phyloP scores from a whole-genome alignment of 106 monocot species.

The Platanthera zijinensis region DNA sequence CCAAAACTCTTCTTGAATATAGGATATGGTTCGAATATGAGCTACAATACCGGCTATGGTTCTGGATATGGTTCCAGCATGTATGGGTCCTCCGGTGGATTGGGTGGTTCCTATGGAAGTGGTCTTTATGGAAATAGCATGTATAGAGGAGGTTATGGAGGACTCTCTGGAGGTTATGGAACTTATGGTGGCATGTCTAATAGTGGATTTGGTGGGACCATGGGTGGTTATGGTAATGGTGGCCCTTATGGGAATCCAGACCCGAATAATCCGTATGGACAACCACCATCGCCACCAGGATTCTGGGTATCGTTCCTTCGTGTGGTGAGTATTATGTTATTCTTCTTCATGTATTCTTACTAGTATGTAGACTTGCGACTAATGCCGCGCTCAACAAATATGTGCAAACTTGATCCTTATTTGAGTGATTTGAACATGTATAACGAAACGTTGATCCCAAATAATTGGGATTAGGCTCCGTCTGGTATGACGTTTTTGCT shows the following conservation, averaged over 20 bases:
- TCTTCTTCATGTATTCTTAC: not conserved
- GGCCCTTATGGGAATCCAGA: conserved; percentile 77
- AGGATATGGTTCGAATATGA: conserved; percentile 57
- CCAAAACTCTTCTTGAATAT: not conserved
- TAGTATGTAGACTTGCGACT: no score
- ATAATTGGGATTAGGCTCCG: no score
- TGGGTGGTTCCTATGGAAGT: conserved; percentile 47
- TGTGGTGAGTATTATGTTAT: conserved; percentile 48
- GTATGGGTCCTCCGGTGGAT: conserved; percentile 47
- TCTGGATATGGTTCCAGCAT: conserved; percentile 40
- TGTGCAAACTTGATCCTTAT: no score
- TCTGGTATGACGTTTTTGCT: no score
- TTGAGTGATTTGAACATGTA: no score
- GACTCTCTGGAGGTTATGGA: conserved; percentile 28
- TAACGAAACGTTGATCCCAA: no score
- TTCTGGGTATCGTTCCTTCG: conserved; percentile 92
- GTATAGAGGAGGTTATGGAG: conserved; percentile 45
- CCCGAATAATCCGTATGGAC: conserved; percentile 71
- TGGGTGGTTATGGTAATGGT: conserved; percentile 49
- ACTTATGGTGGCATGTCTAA: conserved; percentile 63
- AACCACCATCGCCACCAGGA: conserved; percentile 61
- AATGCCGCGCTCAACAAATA: no score
- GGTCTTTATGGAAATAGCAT: conserved; percentile 58
- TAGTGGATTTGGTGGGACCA: conserved; percentile 36
- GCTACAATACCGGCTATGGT: conserved; percentile 18